phyloP scores from a whole-genome alignment of 2,329 filamentous ascomycete genomes.

The Colletotrichum sp. region DNA sequence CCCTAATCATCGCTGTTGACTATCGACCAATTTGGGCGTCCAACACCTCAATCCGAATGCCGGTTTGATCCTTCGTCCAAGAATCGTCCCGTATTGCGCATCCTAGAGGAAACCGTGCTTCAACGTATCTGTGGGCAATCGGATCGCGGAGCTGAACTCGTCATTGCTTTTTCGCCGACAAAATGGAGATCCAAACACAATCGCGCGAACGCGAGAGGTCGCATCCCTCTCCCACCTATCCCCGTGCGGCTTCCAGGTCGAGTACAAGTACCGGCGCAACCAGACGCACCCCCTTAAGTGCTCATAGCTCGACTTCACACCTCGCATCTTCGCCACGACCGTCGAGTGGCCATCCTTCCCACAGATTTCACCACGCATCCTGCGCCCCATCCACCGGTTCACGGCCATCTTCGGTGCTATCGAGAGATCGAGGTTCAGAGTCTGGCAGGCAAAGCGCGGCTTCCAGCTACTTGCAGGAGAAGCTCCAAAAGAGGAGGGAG shows the following conservation, averaged over 20 bases:
- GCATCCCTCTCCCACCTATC: conserved; percentile 26
- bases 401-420: conserved; percentile 43
- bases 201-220: conserved; percentile 15
- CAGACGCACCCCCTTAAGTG: conserved; percentile 40
- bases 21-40: not conserved
- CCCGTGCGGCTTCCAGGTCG: conserved; percentile 51
- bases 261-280: conserved; percentile 33
- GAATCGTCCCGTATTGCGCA: not conserved
- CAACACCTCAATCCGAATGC: not conserved
- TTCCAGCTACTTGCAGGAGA: conserved; percentile 61
- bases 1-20: not conserved
- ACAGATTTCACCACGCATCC: conserved; percentile 45
- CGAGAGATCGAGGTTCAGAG: conserved; percentile 47
- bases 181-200: conserved; percentile 11
- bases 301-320: conserved; percentile 47
- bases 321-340: conserved; percentile 39
- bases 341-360: conserved; percentile 37
- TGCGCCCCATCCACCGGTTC: conserved; percentile 38
- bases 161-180: not conserved
- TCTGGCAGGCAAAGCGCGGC: conserved; percentile 42
- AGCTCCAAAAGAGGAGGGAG: conserved; percentile 52
- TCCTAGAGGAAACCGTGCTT: not conserved
- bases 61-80: not conserved
- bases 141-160: not conserved
- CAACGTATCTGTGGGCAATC: not conserved